A percentile compares a stretch with the other conserved stretches of the same genome.
These are phyloP conservation scores for Umbilicus rupestris DNA, from an alignment of 164 flowering plant species.

Conservation along the genomic window DNA sequence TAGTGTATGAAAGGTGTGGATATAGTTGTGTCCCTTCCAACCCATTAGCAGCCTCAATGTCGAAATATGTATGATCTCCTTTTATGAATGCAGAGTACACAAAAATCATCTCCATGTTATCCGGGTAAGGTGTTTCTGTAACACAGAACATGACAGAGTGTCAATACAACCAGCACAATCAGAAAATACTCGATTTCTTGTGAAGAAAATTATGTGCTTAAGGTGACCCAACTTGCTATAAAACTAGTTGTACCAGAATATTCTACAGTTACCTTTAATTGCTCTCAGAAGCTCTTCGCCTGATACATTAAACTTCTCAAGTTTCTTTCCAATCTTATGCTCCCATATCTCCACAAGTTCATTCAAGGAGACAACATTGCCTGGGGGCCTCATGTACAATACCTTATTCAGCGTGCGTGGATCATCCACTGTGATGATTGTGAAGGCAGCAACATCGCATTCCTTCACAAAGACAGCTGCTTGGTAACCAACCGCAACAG, in stretches of 20 bases:
- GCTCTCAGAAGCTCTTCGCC: slow-evolving; percentile 51
- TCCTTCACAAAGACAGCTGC: slow-evolving; percentile 70
- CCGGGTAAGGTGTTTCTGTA: slow-evolving; percentile 70
- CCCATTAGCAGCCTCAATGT: slow-evolving; percentile 44
- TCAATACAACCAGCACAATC: not conserved
- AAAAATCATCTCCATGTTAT: slow-evolving; percentile 54
- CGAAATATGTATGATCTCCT: slow-evolving; percentile 77
- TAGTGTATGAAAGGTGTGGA: slow-evolving; percentile 58
- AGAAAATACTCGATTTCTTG: not conserved
- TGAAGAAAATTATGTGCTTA: not conserved
- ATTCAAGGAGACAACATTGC: slow-evolving; percentile 70
- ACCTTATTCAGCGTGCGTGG: slow-evolving; percentile 61
- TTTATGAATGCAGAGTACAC: slow-evolving; percentile 64
- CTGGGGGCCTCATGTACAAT: slow-evolving; percentile 68
- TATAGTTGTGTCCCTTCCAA: slow-evolving; percentile 57
- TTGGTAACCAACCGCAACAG: slow-evolving; percentile 7
- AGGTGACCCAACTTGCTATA: not conserved
- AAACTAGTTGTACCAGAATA: too few relatives aligned
- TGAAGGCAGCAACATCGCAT: slow-evolving; percentile 69
- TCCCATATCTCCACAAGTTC: slow-evolving; percentile 83
- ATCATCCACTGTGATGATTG: slow-evolving; percentile 68
- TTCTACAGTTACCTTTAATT: slow-evolving; percentile 41
- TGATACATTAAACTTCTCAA: slow-evolving; percentile 43
- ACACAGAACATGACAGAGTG: slow-evolving; percentile 1
- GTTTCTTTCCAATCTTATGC: slow-evolving; percentile 56